Evolutionary conservation across 164 flowering plant species (phyloP).

Genomic region (Chimonanthus praecox): DNA sequence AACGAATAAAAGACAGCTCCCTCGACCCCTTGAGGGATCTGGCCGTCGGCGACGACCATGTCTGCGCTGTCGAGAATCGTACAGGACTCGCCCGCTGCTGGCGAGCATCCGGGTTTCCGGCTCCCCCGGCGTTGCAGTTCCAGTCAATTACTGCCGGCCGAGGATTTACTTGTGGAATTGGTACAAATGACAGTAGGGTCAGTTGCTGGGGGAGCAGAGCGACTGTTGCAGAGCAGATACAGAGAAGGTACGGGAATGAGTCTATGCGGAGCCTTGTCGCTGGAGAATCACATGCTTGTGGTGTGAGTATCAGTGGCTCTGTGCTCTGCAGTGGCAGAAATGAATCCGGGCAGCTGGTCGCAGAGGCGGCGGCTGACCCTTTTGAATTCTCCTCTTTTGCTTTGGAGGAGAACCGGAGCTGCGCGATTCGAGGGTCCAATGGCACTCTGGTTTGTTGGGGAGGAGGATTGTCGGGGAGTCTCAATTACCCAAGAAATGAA

Average conservation of each 20-base stretch:
- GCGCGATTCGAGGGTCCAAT: slow-evolving; percentile 39
- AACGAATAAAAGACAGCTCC: slow-evolving; percentile 39
- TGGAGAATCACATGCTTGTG: slow-evolving; percentile 64
- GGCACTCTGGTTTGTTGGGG: slow-evolving; percentile 73
- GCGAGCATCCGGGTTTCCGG: slow-evolving; percentile 29
- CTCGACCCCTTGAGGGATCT: slow-evolving; percentile 28
- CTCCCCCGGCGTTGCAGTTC: slow-evolving; percentile 9
- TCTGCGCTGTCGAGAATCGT: slow-evolving; percentile 45
- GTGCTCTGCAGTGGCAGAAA: slow-evolving; percentile 52
- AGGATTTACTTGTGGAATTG: slow-evolving; percentile 69
- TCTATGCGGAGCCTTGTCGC: slow-evolving; percentile 47
- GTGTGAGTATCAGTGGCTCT: slow-evolving; percentile 32
- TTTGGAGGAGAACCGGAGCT: slow-evolving; percentile 40
- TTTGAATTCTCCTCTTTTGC: slow-evolving; percentile 32
- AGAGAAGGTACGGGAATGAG: slow-evolving; percentile 13
- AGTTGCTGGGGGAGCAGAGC: slow-evolving; percentile 36
- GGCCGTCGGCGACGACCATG: slow-evolving; percentile 58
- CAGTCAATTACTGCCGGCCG: slow-evolving; percentile 44
- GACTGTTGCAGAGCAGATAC: slow-evolving; percentile 1
- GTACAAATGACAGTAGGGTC: slow-evolving; percentile 21
- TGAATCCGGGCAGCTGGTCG: slow-evolving; percentile 37
- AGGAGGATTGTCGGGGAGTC: slow-evolving; percentile 24
- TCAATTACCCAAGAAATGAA: slow-evolving; percentile 11
- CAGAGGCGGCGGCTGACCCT: slow-evolving; percentile 17
- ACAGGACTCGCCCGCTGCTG: slow-evolving; percentile 46